A percentile compares a stretch with the other conserved stretches of the same genome.
These are phyloP conservation scores for Santalum album DNA, from an alignment of 164 flowering plant genomes.

Conservation along the genomic window DNA sequence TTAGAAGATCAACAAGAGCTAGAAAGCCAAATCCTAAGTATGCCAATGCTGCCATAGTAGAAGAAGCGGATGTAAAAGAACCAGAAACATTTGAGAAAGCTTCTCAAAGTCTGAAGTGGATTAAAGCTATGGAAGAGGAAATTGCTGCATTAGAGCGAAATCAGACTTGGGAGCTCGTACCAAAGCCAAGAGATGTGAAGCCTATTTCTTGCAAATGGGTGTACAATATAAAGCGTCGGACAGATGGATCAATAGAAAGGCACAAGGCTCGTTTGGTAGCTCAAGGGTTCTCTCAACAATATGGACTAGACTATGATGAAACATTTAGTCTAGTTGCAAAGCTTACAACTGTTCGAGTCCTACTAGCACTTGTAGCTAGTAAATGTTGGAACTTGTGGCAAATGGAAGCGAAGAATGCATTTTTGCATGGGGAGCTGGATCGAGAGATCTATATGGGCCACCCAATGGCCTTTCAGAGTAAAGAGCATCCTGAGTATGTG, in stretches of 20 bases:
- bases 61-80: not conserved
- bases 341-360: slow-evolving; percentile 8
- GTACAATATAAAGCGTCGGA: slow-evolving; percentile 15
- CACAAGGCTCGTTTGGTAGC: slow-evolving; percentile 20
- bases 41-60: not conserved
- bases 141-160: not conserved
- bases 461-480: not conserved
- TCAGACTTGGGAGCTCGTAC: not conserved
- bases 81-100: not conserved
- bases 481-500: not conserved
- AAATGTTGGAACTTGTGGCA: not conserved
- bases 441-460: not conserved
- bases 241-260: slow-evolving; percentile 17
- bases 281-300: slow-evolving; percentile 22
- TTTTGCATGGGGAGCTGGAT: not conserved
- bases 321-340: slow-evolving; percentile 23
- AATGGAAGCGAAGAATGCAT: not conserved
- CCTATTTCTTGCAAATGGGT: slow-evolving; percentile 24
- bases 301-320: slow-evolving; percentile 27
- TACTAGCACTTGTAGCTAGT: not conserved
- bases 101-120: not conserved
- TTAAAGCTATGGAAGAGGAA: not conserved
- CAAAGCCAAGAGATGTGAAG: slow-evolving; percentile 7
- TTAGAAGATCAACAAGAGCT: no score
- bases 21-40: not conserved